A percentile compares a stretch with the other conserved stretches of the same genome.
Evolutionary conservation across 495 filamentous ascomycete genomes (phyloP).

Genomic region (Neurospora sp.): DNA sequence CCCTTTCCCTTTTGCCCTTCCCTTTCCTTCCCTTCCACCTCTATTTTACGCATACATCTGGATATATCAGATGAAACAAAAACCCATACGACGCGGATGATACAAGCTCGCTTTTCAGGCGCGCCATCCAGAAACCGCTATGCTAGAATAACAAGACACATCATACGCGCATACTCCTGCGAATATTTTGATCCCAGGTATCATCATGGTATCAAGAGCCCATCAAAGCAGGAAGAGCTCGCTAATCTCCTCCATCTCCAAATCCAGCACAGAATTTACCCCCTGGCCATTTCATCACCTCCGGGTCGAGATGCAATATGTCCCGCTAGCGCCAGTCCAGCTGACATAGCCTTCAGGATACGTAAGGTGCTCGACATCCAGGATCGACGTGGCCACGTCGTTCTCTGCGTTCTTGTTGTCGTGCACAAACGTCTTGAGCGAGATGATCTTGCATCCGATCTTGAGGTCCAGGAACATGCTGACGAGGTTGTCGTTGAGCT

Average conservation of each 20-base stretch:
- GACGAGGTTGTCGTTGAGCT: slow-evolving; percentile 75
- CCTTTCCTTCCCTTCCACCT: neutral
- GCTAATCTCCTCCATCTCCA: neutral
- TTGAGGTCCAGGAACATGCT: slow-evolving; percentile 93
- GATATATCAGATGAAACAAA: neutral
- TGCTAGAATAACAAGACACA: neutral
- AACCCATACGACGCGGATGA: neutral
- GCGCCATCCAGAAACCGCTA: neutral
- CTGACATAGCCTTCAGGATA: slow-evolving; percentile 81
- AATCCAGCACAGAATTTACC: neutral
- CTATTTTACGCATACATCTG: neutral
- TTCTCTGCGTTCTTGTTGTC: slow-evolving; percentile 35
- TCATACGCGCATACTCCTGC: neutral
- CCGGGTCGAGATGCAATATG: slow-evolving; percentile 81
- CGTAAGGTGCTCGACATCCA: slow-evolving; percentile 61
- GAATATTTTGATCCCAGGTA: neutral
- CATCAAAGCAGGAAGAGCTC: neutral
- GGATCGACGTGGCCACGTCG: slow-evolving; percentile 63
- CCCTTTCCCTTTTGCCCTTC: neutral
- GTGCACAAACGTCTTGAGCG: slow-evolving; percentile 36
- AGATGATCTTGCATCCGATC: slow-evolving; percentile 75
- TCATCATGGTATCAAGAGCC: neutral
- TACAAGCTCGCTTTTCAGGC: neutral
- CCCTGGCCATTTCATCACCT: slow-evolving; percentile 33
- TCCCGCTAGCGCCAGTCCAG: slow-evolving; percentile 77